phyloP scores from a whole-genome alignment of 129 eudicot species.

The Erigeron canadensis region DNA sequence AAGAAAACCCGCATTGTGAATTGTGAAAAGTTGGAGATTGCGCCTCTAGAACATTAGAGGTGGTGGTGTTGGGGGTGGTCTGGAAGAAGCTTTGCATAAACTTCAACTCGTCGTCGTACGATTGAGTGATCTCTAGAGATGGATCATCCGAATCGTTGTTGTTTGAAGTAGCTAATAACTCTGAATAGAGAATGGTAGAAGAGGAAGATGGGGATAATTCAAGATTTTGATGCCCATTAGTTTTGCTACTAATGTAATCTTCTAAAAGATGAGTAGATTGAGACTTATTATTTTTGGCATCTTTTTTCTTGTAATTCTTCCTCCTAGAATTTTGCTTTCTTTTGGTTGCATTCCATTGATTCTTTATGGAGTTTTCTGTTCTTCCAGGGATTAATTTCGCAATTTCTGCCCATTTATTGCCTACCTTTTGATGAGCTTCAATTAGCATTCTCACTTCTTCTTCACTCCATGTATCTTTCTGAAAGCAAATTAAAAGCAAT shows the following conservation, averaged over 20 bases:
- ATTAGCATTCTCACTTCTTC: slow-evolving; percentile 65
- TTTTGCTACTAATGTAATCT: slow-evolving; percentile 50
- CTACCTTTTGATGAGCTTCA: slow-evolving; percentile 50
- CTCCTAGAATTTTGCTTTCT: slow-evolving; percentile 57
- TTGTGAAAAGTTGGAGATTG: not conserved
- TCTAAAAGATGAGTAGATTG: slow-evolving; percentile 41
- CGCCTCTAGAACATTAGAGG: slow-evolving; percentile 2
- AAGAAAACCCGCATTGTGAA: not conserved
- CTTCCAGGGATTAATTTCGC: slow-evolving; percentile 70
- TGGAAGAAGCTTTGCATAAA: slow-evolving; percentile 49
- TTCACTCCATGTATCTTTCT: slow-evolving; percentile 78
- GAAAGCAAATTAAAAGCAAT: slow-evolving; percentile 1
- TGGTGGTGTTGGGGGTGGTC: slow-evolving; percentile 14
- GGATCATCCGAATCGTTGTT: slow-evolving; percentile 35
- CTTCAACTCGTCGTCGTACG: slow-evolving; percentile 47
- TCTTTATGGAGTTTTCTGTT: slow-evolving; percentile 71
- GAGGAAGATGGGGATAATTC: slow-evolving; percentile 25
- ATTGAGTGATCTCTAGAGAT: slow-evolving; percentile 37
- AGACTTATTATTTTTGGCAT: slow-evolving; percentile 14
- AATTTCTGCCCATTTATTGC: slow-evolving; percentile 80
- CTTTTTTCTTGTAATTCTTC: slow-evolving; percentile 38
- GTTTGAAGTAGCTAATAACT: slow-evolving; percentile 16
- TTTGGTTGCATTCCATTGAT: slow-evolving; percentile 83
- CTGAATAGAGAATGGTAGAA: not conserved
- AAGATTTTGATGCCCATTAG: slow-evolving; percentile 14